Evolutionary conservation across 2,329 filamentous ascomycete species (phyloP).

Genomic region (Ploettnerulaceae sp.): DNA sequence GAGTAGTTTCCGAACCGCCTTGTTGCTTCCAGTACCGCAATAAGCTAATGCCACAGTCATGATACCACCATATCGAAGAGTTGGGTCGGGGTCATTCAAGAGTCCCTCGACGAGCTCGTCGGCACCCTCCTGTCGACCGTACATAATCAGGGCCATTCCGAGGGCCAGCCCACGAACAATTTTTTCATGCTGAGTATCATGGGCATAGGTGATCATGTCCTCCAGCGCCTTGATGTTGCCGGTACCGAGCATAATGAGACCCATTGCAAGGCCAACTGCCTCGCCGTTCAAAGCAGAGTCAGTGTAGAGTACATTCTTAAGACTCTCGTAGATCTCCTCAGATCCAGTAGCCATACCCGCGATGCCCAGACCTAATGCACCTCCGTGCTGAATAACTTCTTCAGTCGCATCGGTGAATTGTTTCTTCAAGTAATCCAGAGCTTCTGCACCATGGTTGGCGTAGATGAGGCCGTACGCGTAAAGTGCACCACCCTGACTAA

Average conservation of each 20-base stretch:
- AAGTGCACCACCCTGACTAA: constrained; percentile 91
- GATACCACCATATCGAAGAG: constrained; percentile 92
- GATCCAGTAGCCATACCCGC: constrained; percentile 96
- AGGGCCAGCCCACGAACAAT: constrained; percentile 93
- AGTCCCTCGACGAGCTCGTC: constrained; percentile 93
- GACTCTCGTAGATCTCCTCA: constrained; percentile 82
- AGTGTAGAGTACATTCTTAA: constrained; percentile 82
- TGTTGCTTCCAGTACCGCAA: constrained; percentile 96
- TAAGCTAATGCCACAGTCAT: constrained; percentile 98
- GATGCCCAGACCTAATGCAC: constrained; percentile 89
- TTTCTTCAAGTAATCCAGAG: constrained; percentile 70
- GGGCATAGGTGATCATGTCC: constrained; percentile 96
- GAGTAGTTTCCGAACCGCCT: constrained; percentile 91
- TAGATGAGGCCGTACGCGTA: constrained; percentile 96
- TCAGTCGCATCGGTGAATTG: constrained; percentile 74
- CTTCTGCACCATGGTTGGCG: constrained; percentile 92
- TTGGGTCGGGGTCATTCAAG: constrained; percentile 88
- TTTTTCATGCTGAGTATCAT: constrained; percentile 98
- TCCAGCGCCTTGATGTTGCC: constrained; percentile 89
- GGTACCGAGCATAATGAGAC: constrained; percentile 97
- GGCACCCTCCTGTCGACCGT: constrained; percentile 86
- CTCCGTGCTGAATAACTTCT: constrained; percentile 95
- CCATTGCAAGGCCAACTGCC: constrained; percentile 92
- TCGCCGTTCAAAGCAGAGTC: constrained; percentile 97
- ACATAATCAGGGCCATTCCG: constrained; percentile 98